Conservation (phyloP, 108 stramenopile genomes). For the Cyclotella atomus region DNA sequence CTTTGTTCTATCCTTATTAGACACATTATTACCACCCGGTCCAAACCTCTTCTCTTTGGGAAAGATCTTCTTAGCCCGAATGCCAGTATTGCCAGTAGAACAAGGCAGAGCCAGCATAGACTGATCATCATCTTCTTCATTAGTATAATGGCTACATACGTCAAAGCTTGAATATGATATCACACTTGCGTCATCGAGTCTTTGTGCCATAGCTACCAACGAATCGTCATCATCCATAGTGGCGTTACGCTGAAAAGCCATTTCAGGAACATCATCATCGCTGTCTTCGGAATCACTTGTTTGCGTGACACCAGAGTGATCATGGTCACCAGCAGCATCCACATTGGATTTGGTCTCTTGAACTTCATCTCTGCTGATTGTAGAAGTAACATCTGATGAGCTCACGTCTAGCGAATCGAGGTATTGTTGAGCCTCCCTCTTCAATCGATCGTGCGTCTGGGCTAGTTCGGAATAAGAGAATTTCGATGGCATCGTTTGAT, state of each 20-base stretch:
- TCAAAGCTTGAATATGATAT: constrained; percentile 20
- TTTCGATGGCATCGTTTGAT: neutral
- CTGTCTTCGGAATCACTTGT: neutral
- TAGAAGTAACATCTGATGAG: neutral
- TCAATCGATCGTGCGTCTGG: constrained; percentile 10
- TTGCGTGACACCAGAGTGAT: neutral
- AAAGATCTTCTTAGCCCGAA: neutral
- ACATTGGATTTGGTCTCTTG: neutral
- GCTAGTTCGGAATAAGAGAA: neutral
- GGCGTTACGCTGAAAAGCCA: neutral
- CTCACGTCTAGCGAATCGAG: neutral
- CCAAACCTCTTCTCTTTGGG: neutral
- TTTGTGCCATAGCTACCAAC: constrained; percentile 42
- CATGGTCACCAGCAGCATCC: neutral
- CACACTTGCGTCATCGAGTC: constrained; percentile 37
- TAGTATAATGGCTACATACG: neutral
- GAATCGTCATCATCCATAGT: constrained; percentile 12
- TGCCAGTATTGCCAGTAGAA: neutral
- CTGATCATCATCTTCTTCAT: neutral
- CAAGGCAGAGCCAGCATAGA: neutral
- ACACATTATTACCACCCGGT: neutral
- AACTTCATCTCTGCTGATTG: neutral
- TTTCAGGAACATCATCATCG: neutral
- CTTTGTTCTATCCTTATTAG: neutral
- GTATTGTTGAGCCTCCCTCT: constrained; percentile 6